Evolutionary conservation across 208 protist genomes (phyloP), one percentile per base, ranked within the genome.

Genomic region (Crithidia fasciculata): DNA sequence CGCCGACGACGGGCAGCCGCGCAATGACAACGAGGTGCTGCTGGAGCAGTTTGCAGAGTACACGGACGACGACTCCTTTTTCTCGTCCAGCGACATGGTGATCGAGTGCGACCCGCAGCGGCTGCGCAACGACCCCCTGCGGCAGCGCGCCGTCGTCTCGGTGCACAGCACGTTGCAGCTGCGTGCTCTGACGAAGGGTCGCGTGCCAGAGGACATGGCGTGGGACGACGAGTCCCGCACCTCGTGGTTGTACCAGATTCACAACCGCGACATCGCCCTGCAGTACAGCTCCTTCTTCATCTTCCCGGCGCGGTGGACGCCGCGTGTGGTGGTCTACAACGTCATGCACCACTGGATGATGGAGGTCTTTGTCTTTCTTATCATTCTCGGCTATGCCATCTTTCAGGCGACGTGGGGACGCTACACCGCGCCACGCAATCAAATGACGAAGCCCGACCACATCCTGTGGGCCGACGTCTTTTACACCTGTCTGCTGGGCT

Each of bases 41-140:
- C 85, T 96, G 36, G 87, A 91, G 81, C 86, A 91, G 60, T 92
- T 96, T 59, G 90, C 89, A 62, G 85, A 95, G 78, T 97, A 93
- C 82, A 97, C 92, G n/a, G 84, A 97, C 78, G 92, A 97, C 79
- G 92, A 97, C 69, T 94, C 89, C 49, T 94, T 94, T 72, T 95
- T 94, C 74, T 93, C 88, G 37, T 93, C 87, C 19, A 72, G 89
- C 57, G 78, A 81, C 28, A 86, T 74, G n/a, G 82, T 92, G 47
- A 78, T 94, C 19, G 83, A 91, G 59, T 72, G 82, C 39, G 84
- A 93, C 54, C 81, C 86, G 60, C 74, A 82, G 55, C 84, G 88
- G 19, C 58, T 92, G 64, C 79, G 77, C 67, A 80, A 81, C 44
- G 83, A 90, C 57, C 57, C 80, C 5, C 74, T 86, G 8, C 86